These are phyloP conservation scores for Neonectria sp. DNA, from an alignment of 2,329 filamentous ascomycete species.

Conservation along the genomic window DNA sequence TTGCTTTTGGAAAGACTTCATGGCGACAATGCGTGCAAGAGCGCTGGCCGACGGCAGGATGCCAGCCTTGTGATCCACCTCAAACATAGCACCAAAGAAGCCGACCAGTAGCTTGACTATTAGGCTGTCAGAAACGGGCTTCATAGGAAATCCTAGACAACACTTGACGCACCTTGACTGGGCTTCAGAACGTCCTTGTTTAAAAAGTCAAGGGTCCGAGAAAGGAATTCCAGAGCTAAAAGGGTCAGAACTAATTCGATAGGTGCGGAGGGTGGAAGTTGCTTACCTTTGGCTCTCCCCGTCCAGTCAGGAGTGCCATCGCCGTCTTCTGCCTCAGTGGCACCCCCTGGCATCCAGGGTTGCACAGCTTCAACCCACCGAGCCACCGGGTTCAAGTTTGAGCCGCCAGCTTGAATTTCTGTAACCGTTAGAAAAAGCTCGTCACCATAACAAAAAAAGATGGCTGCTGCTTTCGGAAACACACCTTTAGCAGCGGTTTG, in stretches of 20 bases:
- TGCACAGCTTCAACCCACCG: conserved; percentile 71
- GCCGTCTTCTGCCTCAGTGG: conserved; percentile 57
- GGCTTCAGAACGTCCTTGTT: conserved; percentile 61
- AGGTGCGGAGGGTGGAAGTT: not conserved
- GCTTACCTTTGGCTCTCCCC: conserved; percentile 66
- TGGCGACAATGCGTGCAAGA: conserved; percentile 63
- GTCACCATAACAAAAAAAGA: not conserved
- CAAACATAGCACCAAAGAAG: conserved; percentile 73
- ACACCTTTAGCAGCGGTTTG: conserved; percentile 62
- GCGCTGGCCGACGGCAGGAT: conserved; percentile 69
- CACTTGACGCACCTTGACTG: conserved; percentile 61
- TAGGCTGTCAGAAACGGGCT: conserved; percentile 25
- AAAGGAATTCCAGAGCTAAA: conserved; percentile 70
- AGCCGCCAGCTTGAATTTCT: conserved; percentile 63
- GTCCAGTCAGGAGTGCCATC: conserved; percentile 66
- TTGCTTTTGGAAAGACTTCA: conserved; percentile 66
- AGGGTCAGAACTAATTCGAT: conserved; percentile 12
- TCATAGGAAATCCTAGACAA: not conserved
- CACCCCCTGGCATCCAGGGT: conserved; percentile 66
- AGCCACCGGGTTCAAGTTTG: conserved; percentile 63
- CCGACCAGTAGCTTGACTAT: conserved; percentile 63
- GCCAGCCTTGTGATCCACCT: conserved; percentile 72
- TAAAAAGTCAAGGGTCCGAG: conserved; percentile 66
- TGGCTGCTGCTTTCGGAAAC: conserved; percentile 2
- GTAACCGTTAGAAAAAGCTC: conserved; percentile 28